phyloP scores from a whole-genome alignment of 2,329 filamentous ascomycete genomes.

The Trichoderma sp. region DNA sequence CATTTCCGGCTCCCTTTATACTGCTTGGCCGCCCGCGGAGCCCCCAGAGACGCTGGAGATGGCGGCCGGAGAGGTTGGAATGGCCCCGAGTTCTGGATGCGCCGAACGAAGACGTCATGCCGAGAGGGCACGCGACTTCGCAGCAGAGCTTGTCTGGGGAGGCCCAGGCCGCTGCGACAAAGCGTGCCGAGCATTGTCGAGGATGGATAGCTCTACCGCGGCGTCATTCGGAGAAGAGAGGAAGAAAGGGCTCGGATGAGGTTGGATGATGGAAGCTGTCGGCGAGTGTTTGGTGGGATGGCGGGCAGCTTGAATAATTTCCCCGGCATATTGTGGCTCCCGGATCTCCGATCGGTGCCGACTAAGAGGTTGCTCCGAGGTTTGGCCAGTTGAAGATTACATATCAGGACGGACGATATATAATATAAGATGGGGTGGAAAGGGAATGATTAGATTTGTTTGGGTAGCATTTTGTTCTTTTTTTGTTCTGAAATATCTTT shows the following conservation, averaged over 20 bases:
- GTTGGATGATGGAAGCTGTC: neutral
- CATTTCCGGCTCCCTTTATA: slow-evolving; percentile 71
- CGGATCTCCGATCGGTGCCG: slow-evolving; percentile 8
- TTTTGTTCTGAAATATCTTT: neutral
- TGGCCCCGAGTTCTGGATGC: slow-evolving; percentile 38
- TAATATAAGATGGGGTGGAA: neutral
- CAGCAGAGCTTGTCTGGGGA: slow-evolving; percentile 23
- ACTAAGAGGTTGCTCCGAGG: neutral
- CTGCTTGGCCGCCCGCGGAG: slow-evolving; percentile 65
- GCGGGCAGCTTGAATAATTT: neutral
- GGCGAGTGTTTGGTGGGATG: neutral
- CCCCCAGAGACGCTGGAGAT: slow-evolving; percentile 73
- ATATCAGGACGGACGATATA: neutral
- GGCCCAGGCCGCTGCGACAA: slow-evolving; percentile 30
- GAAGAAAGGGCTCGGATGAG: neutral
- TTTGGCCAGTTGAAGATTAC: neutral
- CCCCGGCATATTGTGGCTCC: slow-evolving; percentile 4
- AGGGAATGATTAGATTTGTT: neutral
- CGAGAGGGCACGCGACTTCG: slow-evolving; percentile 22
- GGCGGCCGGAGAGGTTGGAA: slow-evolving; percentile 72
- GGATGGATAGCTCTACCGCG: neutral
- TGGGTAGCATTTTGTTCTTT: neutral
- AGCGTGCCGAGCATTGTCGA: slow-evolving; percentile 30
- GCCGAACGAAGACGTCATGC: slow-evolving; percentile 25
- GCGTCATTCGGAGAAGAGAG: slow-evolving; percentile 18